Conservation (phyloP, 352 stramenopile species). For the Phytophthora constricta region DNA sequence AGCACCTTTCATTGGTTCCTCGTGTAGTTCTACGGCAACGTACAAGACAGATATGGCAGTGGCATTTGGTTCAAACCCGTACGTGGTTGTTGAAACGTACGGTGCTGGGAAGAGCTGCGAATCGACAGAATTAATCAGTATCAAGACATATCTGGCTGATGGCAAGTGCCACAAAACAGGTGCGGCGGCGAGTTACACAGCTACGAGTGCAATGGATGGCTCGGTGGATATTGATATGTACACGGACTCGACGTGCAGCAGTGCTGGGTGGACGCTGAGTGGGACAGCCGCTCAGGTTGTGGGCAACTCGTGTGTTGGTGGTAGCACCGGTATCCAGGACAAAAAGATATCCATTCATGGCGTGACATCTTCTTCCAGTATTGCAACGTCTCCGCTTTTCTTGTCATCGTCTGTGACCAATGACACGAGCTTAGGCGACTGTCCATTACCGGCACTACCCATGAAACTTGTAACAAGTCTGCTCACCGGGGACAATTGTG, state of each 20-base stretch:
- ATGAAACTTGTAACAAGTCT: background rate
- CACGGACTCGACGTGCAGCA: background rate
- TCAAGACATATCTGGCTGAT: slow-evolving; percentile 18
- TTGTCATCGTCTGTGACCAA: background rate
- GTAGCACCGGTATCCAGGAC: background rate
- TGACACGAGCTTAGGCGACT: background rate
- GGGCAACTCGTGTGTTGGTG: no score
- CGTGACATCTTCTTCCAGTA: background rate
- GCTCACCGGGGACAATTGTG: background rate
- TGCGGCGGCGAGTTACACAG: slow-evolving; percentile 4
- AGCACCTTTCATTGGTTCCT: background rate
- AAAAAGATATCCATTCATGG: slow-evolving; percentile 11
- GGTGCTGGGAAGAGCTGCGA: background rate
- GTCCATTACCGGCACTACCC: background rate
- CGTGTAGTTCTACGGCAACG: background rate
- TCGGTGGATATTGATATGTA: background rate
- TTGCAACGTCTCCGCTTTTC: background rate
- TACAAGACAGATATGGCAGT: background rate
- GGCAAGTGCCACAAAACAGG: slow-evolving; percentile 20
- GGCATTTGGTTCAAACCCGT: slow-evolving; percentile 14
- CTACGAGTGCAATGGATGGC: background rate
- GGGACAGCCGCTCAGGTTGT: background rate
- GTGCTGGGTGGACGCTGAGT: background rate
- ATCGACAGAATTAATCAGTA: background rate
- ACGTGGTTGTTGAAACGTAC: slow-evolving; percentile 12